These are phyloP conservation scores for Microdochium trichocladiopsis DNA, from an alignment of 2,329 filamentous ascomycete species.

Conservation along the genomic window DNA sequence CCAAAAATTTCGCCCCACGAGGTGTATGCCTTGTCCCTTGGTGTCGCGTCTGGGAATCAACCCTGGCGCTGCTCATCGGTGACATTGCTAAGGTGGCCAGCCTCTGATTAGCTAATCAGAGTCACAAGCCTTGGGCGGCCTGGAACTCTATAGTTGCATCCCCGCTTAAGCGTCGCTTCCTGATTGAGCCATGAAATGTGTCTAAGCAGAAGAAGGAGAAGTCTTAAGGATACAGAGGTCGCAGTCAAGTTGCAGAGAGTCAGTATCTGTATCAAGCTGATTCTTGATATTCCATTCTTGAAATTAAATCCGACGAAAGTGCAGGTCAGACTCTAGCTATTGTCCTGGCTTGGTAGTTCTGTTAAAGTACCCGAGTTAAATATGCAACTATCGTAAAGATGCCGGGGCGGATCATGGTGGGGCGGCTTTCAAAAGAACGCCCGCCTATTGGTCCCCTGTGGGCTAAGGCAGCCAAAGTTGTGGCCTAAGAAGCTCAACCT, in stretches of 20 bases:
- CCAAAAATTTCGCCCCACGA: slow-evolving; percentile 16
- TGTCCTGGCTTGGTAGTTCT: no score
- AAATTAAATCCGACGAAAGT: no score
- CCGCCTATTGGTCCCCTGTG: neutral
- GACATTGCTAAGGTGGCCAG: neutral
- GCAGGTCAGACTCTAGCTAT: no score
- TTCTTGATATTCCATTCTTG: no score
- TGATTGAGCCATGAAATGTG: no score
- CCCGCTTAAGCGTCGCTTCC: no score
- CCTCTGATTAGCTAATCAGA: neutral
- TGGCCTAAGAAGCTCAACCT: neutral
- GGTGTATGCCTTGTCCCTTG: neutral
- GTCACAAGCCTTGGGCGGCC: no score
- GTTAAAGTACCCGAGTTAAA: neutral
- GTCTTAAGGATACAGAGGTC: no score
- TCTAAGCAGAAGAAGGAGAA: no score
- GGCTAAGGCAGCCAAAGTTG: slow-evolving; percentile 4
- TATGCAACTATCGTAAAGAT: neutral
- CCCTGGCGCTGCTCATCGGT: neutral
- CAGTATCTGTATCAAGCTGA: no score
- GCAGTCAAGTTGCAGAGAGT: no score
- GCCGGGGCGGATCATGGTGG: neutral
- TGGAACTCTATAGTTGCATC: no score
- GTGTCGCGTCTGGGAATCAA: slow-evolving; percentile 17
- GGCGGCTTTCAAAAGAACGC: neutral